phyloP scores from a whole-genome alignment of 2,329 filamentous ascomycete genomes.

The Hypoxylon sp. region DNA sequence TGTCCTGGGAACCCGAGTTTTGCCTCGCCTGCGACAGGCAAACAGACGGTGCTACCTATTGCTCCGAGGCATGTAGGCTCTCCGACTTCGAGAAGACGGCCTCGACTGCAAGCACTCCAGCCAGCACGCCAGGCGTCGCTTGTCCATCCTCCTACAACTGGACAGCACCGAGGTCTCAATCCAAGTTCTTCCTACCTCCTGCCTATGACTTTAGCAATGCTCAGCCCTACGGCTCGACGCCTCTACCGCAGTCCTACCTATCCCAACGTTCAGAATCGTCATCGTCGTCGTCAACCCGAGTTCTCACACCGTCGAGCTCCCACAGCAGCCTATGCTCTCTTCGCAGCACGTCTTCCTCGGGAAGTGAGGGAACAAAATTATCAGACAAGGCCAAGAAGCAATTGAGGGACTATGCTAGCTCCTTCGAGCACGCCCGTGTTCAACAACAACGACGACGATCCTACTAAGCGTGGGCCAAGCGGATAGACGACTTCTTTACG shows the following conservation, averaged over 20 bases:
- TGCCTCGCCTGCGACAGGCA: slow-evolving; percentile 95
- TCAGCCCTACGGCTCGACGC: slow-evolving; percentile 67
- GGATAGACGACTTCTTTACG: slow-evolving; percentile 18
- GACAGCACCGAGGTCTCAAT: slow-evolving; percentile 56
- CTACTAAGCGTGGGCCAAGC: slow-evolving; percentile 56
- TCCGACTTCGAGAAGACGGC: slow-evolving; percentile 84
- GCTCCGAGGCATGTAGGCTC: slow-evolving; percentile 90
- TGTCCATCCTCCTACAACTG: slow-evolving; percentile 64
- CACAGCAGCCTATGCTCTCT: slow-evolving; percentile 87
- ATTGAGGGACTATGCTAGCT: slow-evolving; percentile 86
- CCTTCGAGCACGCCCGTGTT: slow-evolving; percentile 83
- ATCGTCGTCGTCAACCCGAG: slow-evolving; percentile 56
- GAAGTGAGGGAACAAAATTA: slow-evolving; percentile 68
- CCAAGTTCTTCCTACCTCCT: slow-evolving; percentile 77
- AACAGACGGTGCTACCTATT: slow-evolving; percentile 85
- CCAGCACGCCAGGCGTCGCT: slow-evolving; percentile 68
- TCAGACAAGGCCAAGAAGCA: slow-evolving; percentile 84
- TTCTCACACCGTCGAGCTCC: slow-evolving; percentile 79
- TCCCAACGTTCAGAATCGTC: slow-evolving; percentile 51
- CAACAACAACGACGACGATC: slow-evolving; percentile 69
- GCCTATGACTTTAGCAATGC: slow-evolving; percentile 80
- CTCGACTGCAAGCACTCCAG: slow-evolving; percentile 66
- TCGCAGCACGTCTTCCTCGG: slow-evolving; percentile 70
- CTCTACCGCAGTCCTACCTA: slow-evolving; percentile 60
- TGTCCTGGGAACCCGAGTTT: slow-evolving; percentile 86